A percentile compares a stretch with the other conserved stretches of the same genome.
These are phyloP conservation scores for Sequoia sempervirens DNA, from an alignment of 75 land plant species.

Conservation along the genomic window DNA sequence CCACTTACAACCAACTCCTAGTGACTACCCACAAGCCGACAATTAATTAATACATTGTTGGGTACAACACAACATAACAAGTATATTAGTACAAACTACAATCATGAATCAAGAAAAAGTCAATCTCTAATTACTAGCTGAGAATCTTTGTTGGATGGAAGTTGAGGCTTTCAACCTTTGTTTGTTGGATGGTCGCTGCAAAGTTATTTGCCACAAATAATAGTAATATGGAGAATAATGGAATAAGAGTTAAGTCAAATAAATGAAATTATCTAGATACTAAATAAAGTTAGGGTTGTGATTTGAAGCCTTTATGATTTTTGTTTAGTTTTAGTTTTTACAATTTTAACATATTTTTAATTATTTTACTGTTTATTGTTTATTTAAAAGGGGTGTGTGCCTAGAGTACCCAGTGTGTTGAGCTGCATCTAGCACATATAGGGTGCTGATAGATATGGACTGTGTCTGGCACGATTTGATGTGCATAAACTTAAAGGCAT, in stretches of 20 bases:
- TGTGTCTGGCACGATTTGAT: no score
- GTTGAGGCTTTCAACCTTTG: neutral
- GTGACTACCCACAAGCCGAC: no score
- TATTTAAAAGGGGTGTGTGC: neutral
- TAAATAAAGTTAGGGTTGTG: neutral
- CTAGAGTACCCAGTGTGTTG: neutral
- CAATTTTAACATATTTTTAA: no score
- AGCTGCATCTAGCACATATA: neutral
- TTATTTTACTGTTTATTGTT: no score
- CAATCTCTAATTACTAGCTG: neutral
- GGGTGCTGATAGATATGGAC: no score
- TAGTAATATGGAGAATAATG: neutral
- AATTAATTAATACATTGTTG: no score
- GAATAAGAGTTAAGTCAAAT: neutral
- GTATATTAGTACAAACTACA: no score
- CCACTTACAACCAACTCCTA: no score
- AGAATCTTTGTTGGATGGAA: neutral
- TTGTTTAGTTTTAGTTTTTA: neutral
- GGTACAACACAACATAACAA: no score
- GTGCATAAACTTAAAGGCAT: neutral
- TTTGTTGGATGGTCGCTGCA: neutral
- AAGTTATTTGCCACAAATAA: neutral
- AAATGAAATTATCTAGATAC: neutral
- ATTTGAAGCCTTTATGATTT: no score
- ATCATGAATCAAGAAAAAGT: neutral